Evolutionary conservation across 1,284 basidiomycete species (phyloP).

Genomic region (Boletus sp.): DNA sequence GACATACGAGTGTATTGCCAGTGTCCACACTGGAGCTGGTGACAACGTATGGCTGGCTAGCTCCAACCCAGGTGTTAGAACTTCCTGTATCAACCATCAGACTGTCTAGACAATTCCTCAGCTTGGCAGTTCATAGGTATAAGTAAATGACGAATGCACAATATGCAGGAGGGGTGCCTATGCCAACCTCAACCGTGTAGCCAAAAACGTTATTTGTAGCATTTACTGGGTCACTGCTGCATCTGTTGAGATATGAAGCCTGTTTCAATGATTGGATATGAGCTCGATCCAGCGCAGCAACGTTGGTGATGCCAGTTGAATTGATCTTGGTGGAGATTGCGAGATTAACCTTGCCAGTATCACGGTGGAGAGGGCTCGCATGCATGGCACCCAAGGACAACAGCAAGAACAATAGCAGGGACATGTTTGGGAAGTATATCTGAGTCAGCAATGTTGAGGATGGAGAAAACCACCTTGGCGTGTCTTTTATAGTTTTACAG

Average conservation of each 20-base stretch:
- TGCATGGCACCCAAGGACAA: neutral
- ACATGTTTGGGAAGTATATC: neutral
- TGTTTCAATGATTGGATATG: conserved; percentile 11
- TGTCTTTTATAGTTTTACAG: neutral
- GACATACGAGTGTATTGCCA: conserved; percentile 37
- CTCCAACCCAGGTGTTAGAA: conserved; percentile 41
- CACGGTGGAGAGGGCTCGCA: conserved; percentile 3
- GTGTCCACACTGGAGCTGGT: conserved; percentile 46
- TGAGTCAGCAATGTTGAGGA: neutral
- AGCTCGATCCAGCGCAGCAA: conserved; percentile 19
- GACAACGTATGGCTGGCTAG: conserved; percentile 36
- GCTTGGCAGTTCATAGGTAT: neutral
- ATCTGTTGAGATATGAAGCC: neutral
- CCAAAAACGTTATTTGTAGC: conserved; percentile 22
- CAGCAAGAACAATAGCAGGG: neutral
- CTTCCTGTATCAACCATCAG: conserved; percentile 33
- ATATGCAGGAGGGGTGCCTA: conserved; percentile 38
- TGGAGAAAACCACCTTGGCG: neutral
- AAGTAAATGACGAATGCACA: conserved; percentile 30
- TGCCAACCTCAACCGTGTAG: conserved; percentile 40
- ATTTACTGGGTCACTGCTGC: neutral
- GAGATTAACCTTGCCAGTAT: conserved; percentile 13
- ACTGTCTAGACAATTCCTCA: conserved; percentile 10
- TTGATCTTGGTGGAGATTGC: conserved; percentile 14
- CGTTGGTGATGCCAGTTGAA: conserved; percentile 5